phyloP scores from a whole-genome alignment of 306 rosid genomes.

The Malus orientalis region DNA sequence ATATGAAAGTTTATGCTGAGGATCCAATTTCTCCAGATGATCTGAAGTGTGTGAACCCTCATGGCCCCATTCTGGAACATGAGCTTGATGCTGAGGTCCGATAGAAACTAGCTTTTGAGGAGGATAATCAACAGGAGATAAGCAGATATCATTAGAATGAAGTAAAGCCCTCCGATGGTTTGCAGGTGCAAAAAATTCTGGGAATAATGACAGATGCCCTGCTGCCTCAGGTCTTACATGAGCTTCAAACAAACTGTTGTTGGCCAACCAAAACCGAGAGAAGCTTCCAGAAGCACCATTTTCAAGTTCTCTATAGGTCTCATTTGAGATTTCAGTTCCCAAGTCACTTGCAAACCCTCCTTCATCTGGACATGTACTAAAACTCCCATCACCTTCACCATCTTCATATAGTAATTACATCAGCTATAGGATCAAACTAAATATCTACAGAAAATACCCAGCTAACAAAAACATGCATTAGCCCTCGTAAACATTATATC shows the following conservation, averaged over 20 bases:
- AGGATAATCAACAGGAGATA: conserved; percentile 19
- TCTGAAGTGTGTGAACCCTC: conserved; percentile 13
- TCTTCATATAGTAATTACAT: conserved; percentile 14
- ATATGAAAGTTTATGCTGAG: background rate
- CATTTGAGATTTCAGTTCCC: conserved; percentile 5
- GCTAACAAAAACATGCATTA: background rate
- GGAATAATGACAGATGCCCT: conserved; percentile 28
- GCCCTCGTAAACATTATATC: background rate
- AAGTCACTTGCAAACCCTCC: conserved; percentile 6
- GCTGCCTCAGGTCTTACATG: conserved; percentile 19
- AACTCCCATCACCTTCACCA: conserved; percentile 20
- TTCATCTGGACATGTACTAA: conserved; percentile 14
- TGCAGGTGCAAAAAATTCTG: conserved; percentile 21
- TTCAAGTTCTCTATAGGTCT: background rate
- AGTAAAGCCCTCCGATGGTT: conserved; percentile 12
- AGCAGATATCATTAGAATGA: conserved; percentile 14
- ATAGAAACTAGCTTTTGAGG: conserved; percentile 23
- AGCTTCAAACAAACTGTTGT: conserved; percentile 9
- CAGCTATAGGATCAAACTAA: conserved; percentile 1
- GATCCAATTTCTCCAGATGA: background rate
- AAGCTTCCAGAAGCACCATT: conserved; percentile 17
- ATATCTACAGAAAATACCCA: background rate
- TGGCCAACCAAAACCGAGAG: conserved; percentile 15
- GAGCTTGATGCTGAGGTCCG: conserved; percentile 31
- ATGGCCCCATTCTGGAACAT: conserved; percentile 26